phyloP scores from a whole-genome alignment of 1,284 basidiomycete genomes.

The Sanghuangporus baumii region DNA sequence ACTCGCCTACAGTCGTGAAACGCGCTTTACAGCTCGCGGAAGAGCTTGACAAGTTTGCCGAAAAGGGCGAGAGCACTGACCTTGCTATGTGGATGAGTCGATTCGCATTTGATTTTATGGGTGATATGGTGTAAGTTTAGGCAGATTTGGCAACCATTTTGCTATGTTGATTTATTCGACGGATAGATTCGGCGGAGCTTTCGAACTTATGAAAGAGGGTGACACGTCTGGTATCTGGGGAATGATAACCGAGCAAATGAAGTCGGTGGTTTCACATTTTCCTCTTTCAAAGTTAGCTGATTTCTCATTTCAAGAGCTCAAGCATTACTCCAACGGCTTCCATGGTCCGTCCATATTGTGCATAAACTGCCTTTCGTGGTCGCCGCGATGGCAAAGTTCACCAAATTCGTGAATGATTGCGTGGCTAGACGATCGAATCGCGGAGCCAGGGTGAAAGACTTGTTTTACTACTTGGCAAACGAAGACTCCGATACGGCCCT shows the following conservation, averaged over 20 bases:
- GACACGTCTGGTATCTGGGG: conserved; percentile 20
- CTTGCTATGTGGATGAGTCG: conserved; percentile 31
- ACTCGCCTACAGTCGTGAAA: conserved; percentile 30
- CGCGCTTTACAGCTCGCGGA: conserved; percentile 32
- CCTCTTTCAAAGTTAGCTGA: neutral
- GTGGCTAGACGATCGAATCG: conserved; percentile 4
- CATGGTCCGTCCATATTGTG: conserved; percentile 7
- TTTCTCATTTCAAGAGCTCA: neutral
- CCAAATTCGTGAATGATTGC: conserved; percentile 5
- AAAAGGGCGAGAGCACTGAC: conserved; percentile 23
- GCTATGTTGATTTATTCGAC: neutral
- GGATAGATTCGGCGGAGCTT: conserved; percentile 28
- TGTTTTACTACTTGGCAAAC: conserved; percentile 35
- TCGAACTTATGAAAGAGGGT: conserved; percentile 25
- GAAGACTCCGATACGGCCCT: conserved; percentile 21
- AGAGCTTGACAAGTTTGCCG: conserved; percentile 21
- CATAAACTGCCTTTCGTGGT: conserved; percentile 5
- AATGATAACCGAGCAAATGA: conserved; percentile 16
- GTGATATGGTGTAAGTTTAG: conserved; percentile 29
- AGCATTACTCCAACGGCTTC: conserved; percentile 6
- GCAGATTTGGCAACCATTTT: neutral
- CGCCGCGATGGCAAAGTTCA: conserved; percentile 1
- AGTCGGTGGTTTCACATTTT: conserved; percentile 1
- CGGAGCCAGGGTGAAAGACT: conserved; percentile 29
- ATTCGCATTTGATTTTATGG: conserved; percentile 33